Evolutionary conservation across 2,329 filamentous ascomycete species (phyloP).

Genomic region (Neofusicoccum parvum): DNA sequence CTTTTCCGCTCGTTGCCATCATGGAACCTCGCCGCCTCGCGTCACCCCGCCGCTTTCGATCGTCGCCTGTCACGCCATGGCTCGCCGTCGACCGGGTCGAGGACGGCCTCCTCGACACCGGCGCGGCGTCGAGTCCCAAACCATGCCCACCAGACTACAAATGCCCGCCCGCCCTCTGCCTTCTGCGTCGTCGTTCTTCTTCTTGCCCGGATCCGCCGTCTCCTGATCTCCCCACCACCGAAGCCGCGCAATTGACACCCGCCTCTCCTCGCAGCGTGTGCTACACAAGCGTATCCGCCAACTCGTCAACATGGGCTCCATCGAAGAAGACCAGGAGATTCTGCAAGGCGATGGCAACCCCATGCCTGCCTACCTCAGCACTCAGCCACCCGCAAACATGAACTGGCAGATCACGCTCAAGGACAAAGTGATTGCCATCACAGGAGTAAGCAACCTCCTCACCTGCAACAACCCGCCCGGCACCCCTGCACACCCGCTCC

Average conservation of each 20-base stretch:
- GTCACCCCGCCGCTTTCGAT: background rate
- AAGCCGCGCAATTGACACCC: background rate
- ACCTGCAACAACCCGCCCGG: too few relatives aligned
- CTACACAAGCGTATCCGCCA: background rate
- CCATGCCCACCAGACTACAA: background rate
- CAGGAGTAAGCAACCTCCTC: slow-evolving; percentile 28
- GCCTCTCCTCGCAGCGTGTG: background rate
- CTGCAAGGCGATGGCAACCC: slow-evolving; percentile 22
- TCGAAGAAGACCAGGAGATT: background rate
- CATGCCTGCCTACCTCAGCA: slow-evolving; percentile 42
- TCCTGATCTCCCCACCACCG: background rate
- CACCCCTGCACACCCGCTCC: background rate
- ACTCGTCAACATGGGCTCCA: slow-evolving; percentile 1
- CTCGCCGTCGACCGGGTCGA: background rate
- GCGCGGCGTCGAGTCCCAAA: background rate
- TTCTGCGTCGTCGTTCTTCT: background rate
- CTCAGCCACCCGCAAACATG: slow-evolving; percentile 47
- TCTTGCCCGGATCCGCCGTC: background rate
- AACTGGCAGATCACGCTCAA: slow-evolving; percentile 50
- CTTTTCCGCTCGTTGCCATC: background rate
- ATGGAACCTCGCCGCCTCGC: background rate
- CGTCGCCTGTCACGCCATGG: background rate
- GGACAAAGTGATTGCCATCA: slow-evolving; percentile 46
- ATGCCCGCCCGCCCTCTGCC: background rate
- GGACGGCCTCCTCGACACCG: background rate